Evolutionary conservation across 257 asterid species (phyloP), one percentile per base, ranked within the genome.

Genomic region (Ilex asprella): DNA sequence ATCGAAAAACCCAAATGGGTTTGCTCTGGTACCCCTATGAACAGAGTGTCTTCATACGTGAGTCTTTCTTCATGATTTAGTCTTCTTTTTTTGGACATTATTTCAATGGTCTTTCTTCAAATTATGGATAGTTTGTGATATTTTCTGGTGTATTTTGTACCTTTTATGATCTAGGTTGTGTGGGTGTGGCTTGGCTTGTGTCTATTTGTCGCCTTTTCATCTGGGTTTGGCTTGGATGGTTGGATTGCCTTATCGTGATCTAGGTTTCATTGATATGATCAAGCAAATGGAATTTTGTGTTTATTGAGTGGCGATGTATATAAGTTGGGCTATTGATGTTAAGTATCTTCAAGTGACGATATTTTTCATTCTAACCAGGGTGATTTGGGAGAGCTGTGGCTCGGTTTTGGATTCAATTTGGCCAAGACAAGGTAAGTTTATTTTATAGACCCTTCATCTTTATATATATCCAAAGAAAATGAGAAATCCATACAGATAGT

Each of bases 21-120:
- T n/a, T n/a, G n/a, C n/a, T n/a, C n/a, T n/a, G n/a, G n/a, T n/a
- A n/a, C n/a, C n/a, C n/a, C n/a, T n/a, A n/a, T n/a, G n/a, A n/a
- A n/a, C n/a, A n/a, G 99, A 92, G 70, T 92, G 99, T 72, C 97
- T 92, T 54, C 99, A 92, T 76, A 92, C 99, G 61, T 92, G 99
- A 89, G 63, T 30, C n/a, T 8, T n/a, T 2, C 29, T 27, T 21
- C 27, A 16, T 8, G 31, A 55, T 56, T 32, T 39, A 49, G 50
- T 31, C 16, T 29, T 58, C 7, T 57, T 27, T 59, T 57, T 31
- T 12, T 55, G 43, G 31, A 31, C 60, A 59, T 75, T 56, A 54
- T 32, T 30, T 16, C 14, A 53, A 53, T 21, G 10, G 30, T 53
- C 7, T 35, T 35, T 35, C 27, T 21, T 21, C 27, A 21, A 21